A percentile compares a stretch with the other conserved stretches of the same genome.
Conservation (phyloP, 2,329 filamentous ascomycete species). For the Trichoderma semiorbis region DNA sequence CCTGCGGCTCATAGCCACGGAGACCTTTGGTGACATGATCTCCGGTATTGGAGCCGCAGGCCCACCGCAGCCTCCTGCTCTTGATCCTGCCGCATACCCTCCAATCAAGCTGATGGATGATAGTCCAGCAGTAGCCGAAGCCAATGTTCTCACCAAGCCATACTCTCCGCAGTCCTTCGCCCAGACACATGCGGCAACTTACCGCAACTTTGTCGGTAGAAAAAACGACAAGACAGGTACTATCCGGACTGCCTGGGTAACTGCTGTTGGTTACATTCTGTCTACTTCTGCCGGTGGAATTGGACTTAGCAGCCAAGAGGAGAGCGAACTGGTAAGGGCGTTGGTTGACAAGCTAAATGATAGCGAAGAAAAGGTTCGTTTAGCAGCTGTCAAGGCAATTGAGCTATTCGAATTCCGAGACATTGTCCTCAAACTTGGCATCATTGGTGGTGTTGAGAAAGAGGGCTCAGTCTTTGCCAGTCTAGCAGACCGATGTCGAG, state of each 20-base stretch:
- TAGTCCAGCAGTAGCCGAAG: constrained; percentile 38
- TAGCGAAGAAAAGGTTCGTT: constrained; percentile 82
- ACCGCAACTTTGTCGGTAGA: constrained; percentile 79
- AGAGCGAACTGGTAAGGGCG: constrained; percentile 67
- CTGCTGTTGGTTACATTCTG: constrained; percentile 78
- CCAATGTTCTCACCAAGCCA: constrained; percentile 72
- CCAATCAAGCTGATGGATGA: constrained; percentile 64
- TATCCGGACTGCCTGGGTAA: constrained; percentile 84
- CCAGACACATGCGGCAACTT: constrained; percentile 73
- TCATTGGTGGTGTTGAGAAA: constrained; percentile 69
- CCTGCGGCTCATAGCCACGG: constrained; percentile 80
- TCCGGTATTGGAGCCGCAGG: constrained; percentile 90
- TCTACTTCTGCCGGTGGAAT: constrained; percentile 89
- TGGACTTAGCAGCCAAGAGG: constrained; percentile 79
- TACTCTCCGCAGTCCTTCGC: constrained; percentile 87
- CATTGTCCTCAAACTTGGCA: constrained; percentile 76
- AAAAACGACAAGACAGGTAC: constrained; percentile 80
- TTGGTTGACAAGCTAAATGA: constrained; percentile 81
- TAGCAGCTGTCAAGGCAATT: constrained; percentile 84
- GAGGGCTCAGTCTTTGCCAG: constrained; percentile 75
- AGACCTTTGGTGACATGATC: constrained; percentile 92
- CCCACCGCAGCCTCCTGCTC: constrained; percentile 64
- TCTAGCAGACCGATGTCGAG: constrained; percentile 83
- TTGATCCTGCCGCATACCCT: constrained; percentile 86
- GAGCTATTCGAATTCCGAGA: constrained; percentile 76